Conservation (phyloP, 2,329 filamentous ascomycete genomes). For the Alternaria sp. region DNA sequence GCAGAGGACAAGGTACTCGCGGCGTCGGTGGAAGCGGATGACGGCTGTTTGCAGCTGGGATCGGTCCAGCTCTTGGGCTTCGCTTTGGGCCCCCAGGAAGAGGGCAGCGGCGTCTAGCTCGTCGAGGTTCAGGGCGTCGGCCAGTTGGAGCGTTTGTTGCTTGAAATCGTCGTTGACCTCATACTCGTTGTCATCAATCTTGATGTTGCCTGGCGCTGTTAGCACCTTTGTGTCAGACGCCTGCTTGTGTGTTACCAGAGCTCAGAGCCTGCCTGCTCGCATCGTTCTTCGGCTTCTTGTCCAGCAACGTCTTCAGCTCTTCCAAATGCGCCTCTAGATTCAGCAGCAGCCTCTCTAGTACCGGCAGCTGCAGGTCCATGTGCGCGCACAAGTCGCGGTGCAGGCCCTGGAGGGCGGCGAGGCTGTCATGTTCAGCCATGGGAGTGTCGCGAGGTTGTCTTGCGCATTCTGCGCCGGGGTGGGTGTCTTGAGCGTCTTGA, state of each 20-base stretch:
- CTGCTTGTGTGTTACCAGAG: constrained; percentile 30
- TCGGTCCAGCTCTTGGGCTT: constrained; percentile 73
- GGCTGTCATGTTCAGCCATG: constrained; percentile 77
- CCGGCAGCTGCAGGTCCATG: constrained; percentile 73
- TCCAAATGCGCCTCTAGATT: constrained; percentile 72
- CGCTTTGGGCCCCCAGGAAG: constrained; percentile 75
- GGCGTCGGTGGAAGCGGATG: constrained; percentile 86
- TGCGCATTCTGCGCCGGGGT: constrained; percentile 46
- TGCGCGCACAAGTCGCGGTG: constrained; percentile 84
- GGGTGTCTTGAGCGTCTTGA: constrained; percentile 28
- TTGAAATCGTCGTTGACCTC: constrained; percentile 86
- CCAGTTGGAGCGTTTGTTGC: constrained; percentile 79
- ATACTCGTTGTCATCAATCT: constrained; percentile 76
- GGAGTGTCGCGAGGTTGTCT: constrained; percentile 25
- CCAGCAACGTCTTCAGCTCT: constrained; percentile 75
- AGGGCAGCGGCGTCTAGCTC: constrained; percentile 83
- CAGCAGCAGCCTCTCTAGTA: constrained; percentile 71
- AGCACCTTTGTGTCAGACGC: constrained; percentile 12
- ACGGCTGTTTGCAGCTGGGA: constrained; percentile 79
- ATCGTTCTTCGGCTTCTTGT: constrained; percentile 77
- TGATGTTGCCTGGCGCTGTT: constrained; percentile 72
- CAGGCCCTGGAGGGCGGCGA: constrained; percentile 82
- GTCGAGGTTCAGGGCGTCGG: constrained; percentile 89
- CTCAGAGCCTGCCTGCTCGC: constrained; percentile 73
- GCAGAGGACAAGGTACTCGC: constrained; percentile 83